These are phyloP conservation scores for Penicillium dipodomyicola DNA, from an alignment of 495 filamentous ascomycete genomes.

Conservation along the genomic window DNA sequence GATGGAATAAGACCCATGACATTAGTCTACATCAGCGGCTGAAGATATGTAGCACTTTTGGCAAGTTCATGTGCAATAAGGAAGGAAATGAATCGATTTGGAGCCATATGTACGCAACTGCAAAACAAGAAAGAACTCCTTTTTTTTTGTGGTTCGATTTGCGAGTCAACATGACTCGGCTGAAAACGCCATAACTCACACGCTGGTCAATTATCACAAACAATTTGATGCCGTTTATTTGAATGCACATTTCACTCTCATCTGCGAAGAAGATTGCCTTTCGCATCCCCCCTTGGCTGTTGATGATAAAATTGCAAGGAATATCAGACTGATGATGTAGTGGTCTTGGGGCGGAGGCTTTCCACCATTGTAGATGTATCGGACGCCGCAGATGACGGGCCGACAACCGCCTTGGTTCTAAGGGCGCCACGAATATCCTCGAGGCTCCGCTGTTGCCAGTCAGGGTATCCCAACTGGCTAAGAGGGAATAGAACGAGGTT, in stretches of 20 bases:
- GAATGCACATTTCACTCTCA: conserved; percentile 14
- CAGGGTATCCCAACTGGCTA: conserved; percentile 53
- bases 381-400: conserved; percentile 19
- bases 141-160: conserved; percentile 5
- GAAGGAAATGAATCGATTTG: not conserved
- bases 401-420: conserved; percentile 42
- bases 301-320: not conserved
- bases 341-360: conserved; percentile 14
- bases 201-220: conserved; percentile 24
- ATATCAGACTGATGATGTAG: conserved; percentile 31
- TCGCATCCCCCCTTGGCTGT: not conserved
- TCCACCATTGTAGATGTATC: conserved; percentile 29
- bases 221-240: conserved; percentile 21
- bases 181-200: conserved; percentile 33
- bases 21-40: not conserved
- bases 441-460: conserved; percentile 61
- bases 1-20: not conserved
- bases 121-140: not conserved
- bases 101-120: conserved; percentile 4
- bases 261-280: not conserved
- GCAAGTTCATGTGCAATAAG: not conserved
- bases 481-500: conserved; percentile 71
- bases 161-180: conserved; percentile 15
- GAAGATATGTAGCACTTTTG: not conserved
- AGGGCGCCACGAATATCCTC: conserved; percentile 58